Evolutionary conservation across 371 early-diverging fungal genomes (phyloP), one percentile per base, ranked within the genome.

Genomic region (Mucor velutinosus): DNA sequence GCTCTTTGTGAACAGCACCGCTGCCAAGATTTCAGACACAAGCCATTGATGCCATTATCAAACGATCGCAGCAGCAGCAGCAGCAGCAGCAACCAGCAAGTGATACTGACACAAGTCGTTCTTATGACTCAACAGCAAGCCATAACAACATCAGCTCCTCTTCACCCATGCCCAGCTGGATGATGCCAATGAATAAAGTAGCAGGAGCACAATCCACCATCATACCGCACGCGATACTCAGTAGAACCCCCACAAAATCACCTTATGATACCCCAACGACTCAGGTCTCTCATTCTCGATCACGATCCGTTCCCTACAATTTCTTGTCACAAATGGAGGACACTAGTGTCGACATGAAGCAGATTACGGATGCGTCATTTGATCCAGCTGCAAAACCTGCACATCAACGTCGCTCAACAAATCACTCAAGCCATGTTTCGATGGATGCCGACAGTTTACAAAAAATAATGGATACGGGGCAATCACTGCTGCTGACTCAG

Each of bases 11-110:
- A 3, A 53, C 62, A 80, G 76, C 76, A n/a, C 76, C 78, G 19
- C 60, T 80, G 15, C 81, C 81, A 32, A 75, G 67, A 33, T 80
- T 77, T 58, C 67, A 70, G 19, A 74, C 69, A 15, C 63, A 77
- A 61, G 70, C 78, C 35, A 76, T 80, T 32, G 76, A 77, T 33
- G 76, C 74, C 21, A 60, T 76, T 17, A 69, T 78, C 27, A 74
- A 76, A 55, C 43, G 43, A 25, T 60, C 60, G 5, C 37, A 37
- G 37, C 37, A 37, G 4, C 37, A 37, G 37, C 33, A 30, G 6
- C 30, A 30, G 30, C n/a, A n/a, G n/a, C 30, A 30, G 30, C 59
- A 17, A 17, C 49, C 30, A 25, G 12, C 51, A 51, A 23, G 23
- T 25, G 51, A 51, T 4, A 1, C 12, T 51, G 10, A 12, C 7